These are phyloP conservation scores for Chloroidium sp. DNA, from an alignment of 163 green algal genomes.

Conservation along the genomic window DNA sequence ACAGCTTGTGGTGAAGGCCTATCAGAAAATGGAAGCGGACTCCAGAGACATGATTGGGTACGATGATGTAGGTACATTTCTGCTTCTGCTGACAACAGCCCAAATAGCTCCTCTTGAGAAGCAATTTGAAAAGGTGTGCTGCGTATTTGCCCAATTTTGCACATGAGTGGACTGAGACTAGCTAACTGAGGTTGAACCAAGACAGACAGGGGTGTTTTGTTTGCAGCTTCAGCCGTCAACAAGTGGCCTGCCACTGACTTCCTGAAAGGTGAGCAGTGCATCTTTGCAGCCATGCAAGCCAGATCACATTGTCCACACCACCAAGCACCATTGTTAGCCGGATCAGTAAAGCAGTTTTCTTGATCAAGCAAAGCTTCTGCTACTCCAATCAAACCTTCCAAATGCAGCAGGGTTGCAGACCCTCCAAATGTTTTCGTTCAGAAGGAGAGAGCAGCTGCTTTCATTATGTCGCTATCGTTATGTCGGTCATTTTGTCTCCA, in stretches of 20 bases:
- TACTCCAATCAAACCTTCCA: neutral
- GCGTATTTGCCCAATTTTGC: too few species aligned
- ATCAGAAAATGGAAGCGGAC: neutral
- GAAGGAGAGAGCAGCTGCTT: neutral
- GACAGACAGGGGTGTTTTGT: neutral
- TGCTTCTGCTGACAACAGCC: neutral
- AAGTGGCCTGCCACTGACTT: constrained; percentile 1
- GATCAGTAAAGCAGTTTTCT: too few species aligned
- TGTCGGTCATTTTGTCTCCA: too few species aligned
- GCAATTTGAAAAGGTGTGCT: neutral
- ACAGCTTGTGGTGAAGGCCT: neutral
- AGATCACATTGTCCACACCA: too few species aligned
- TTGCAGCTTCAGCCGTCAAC: neutral
- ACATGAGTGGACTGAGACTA: too few species aligned
- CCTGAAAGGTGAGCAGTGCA: neutral
- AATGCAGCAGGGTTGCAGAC: neutral
- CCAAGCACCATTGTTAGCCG: too few species aligned
- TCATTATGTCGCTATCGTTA: neutral
- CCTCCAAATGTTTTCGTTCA: neutral
- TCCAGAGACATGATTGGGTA: neutral
- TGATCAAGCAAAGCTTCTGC: neutral
- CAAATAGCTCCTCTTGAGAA: neutral
- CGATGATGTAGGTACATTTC: neutral
- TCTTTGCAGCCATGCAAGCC: neutral
- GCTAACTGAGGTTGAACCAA: neutral